These are phyloP conservation scores for Fusarium musae DNA, from an alignment of 2,329 filamentous ascomycete species.

Conservation along the genomic window DNA sequence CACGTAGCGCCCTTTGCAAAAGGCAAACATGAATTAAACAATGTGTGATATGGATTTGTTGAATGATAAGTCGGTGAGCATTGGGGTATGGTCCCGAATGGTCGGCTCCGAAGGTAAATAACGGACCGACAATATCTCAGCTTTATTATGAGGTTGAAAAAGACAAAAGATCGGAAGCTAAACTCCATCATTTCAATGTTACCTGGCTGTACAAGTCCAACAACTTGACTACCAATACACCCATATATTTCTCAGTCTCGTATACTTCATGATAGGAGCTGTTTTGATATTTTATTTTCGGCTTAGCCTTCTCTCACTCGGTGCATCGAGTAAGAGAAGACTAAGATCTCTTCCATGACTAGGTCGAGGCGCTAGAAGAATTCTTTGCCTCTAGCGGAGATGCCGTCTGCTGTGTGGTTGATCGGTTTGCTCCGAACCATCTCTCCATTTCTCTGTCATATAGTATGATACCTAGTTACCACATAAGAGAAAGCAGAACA, in stretches of 20 bases:
- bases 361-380: slow-evolving; percentile 13
- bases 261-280: background rate
- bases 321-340: background rate
- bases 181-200: background rate
- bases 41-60: background rate
- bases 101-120: slow-evolving; percentile 14
- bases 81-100: background rate
- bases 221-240: background rate
- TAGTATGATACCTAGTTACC: background rate
- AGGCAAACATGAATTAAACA: background rate
- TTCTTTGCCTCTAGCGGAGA: slow-evolving; percentile 17
- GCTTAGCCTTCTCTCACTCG: background rate
- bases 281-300: background rate
- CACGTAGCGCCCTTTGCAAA: background rate
- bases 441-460: background rate
- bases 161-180: background rate
- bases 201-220: background rate
- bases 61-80: slow-evolving; percentile 25
- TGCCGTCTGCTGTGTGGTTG: slow-evolving; percentile 5
- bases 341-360: slow-evolving; percentile 7
- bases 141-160: background rate
- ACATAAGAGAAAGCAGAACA: background rate
- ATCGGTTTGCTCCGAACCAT: slow-evolving; percentile 11
- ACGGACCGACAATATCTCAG: background rate
- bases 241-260: background rate